Evolutionary conservation across 345 rosid genomes (phyloP).

Genomic region (Angophora floribunda): DNA sequence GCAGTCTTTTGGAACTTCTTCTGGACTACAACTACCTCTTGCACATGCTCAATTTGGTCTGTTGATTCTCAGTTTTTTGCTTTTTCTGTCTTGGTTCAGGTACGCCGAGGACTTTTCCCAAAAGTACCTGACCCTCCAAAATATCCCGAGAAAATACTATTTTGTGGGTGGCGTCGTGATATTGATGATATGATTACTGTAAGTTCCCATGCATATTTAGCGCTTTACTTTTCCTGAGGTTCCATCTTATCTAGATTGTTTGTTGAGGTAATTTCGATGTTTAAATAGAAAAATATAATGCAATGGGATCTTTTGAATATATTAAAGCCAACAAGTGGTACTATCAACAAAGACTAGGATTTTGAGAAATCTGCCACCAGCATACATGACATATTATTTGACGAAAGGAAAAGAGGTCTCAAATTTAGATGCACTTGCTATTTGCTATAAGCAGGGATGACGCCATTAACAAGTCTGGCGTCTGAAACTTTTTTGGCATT

Average conservation of each 20-base stretch:
- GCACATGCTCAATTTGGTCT: not conserved
- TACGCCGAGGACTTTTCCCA: conserved; percentile 39
- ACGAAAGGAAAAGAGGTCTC: not conserved
- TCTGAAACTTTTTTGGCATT: not conserved
- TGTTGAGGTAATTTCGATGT: not conserved
- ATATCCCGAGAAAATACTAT: conserved; percentile 81
- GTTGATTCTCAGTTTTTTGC: not conserved
- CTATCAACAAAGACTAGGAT: not conserved
- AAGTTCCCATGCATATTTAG: not conserved
- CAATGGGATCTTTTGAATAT: not conserved
- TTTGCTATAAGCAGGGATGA: not conserved
- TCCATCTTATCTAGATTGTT: not conserved
- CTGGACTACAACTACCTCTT: not conserved
- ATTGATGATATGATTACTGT: conserved; percentile 96
- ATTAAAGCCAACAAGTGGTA: not conserved
- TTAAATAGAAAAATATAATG: not conserved
- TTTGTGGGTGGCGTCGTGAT: conserved; percentile 98
- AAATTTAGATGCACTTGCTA: not conserved
- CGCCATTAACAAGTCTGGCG: not conserved
- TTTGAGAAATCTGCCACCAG: not conserved
- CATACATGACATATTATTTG: not conserved
- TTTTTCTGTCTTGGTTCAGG: conserved; percentile 24
- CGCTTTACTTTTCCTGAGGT: not conserved
- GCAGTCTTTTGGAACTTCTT: not conserved
- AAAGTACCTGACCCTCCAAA: conserved; percentile 69